Conservation (phyloP, 1,139 yeast species). For the Suhomyces choctaworum region DNA sequence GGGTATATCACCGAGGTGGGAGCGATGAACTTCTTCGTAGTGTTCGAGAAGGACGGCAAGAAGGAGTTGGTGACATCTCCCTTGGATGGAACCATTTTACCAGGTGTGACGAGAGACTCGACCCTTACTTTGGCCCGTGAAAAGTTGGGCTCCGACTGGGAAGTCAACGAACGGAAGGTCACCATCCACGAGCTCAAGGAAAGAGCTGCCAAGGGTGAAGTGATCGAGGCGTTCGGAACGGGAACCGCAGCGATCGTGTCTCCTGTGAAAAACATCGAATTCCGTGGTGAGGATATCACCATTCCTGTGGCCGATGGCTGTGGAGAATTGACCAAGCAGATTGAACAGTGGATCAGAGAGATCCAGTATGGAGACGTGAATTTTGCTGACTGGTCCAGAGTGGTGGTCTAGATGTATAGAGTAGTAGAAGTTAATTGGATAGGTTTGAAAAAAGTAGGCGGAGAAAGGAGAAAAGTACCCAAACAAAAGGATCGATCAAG, state of each 20-base stretch:
- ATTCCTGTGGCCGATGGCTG: constrained; percentile 28
- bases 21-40: constrained; percentile 93
- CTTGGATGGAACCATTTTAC: constrained; percentile 92
- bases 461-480: neutral
- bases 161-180: constrained; percentile 35
- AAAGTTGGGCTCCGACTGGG: constrained; percentile 71
- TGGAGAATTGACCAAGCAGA: constrained; percentile 28
- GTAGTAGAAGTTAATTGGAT: neutral
- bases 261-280: constrained; percentile 35
- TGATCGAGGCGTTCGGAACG: constrained; percentile 44
- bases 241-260: constrained; percentile 47
- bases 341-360: constrained; percentile 29
- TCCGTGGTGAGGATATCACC: constrained; percentile 31
- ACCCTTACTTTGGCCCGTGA: constrained; percentile 73
- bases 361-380: constrained; percentile 37
- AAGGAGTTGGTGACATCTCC: constrained; percentile 96
- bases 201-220: constrained; percentile 35
- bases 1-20: constrained; percentile 94
- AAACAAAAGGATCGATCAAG: too few species aligned
- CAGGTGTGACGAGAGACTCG: constrained; percentile 96
- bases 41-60: constrained; percentile 74
- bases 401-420: constrained; percentile 10
- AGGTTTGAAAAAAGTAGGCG: neutral
- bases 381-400: constrained; percentile 19
- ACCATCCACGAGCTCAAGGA: constrained; percentile 37